Conservation (phyloP, 768 basidiomycete genomes). For the Phaffia tasmanica region DNA sequence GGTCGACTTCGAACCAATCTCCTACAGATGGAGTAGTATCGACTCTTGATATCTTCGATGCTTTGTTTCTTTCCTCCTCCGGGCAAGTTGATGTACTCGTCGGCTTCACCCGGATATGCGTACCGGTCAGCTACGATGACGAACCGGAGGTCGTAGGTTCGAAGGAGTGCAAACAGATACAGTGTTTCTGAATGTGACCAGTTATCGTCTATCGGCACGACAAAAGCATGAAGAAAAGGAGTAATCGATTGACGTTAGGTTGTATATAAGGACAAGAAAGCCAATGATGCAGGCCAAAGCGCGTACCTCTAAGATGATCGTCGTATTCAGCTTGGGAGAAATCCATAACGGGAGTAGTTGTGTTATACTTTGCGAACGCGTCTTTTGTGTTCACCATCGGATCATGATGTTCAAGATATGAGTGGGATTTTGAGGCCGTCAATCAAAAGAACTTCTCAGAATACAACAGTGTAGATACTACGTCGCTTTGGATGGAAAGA, state of each 20-base stretch:
- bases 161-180: slow-evolving; percentile 69
- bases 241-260: neutral
- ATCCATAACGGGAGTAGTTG: slow-evolving; percentile 45
- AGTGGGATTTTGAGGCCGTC: neutral
- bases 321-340: slow-evolving; percentile 76
- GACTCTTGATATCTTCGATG: slow-evolving; percentile 74
- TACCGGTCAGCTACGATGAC: slow-evolving; percentile 85
- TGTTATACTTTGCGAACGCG: slow-evolving; percentile 71
- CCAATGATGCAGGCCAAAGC: neutral
- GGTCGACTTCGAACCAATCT: slow-evolving; percentile 74
- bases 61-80: slow-evolving; percentile 18
- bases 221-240: slow-evolving; percentile 5
- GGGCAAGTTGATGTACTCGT: neutral
- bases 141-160: slow-evolving; percentile 78
- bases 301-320: slow-evolving; percentile 58
- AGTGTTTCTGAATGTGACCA: slow-evolving; percentile 94
- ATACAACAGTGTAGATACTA: neutral
- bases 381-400: slow-evolving; percentile 40
- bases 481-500: neutral
- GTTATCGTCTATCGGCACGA: slow-evolving; percentile 49
- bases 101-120: slow-evolving; percentile 42
- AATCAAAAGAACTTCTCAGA: neutral
- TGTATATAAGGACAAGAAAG: neutral
- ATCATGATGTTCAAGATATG: neutral
- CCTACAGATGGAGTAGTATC: slow-evolving; percentile 84